Percentiles rank a stretch among this genome's conserved stretches.
These are phyloP conservation scores for sunflower (Helianthus annuus) DNA, from an alignment of 129 eudicot genomes.

Conservation along the genomic window DNA sequence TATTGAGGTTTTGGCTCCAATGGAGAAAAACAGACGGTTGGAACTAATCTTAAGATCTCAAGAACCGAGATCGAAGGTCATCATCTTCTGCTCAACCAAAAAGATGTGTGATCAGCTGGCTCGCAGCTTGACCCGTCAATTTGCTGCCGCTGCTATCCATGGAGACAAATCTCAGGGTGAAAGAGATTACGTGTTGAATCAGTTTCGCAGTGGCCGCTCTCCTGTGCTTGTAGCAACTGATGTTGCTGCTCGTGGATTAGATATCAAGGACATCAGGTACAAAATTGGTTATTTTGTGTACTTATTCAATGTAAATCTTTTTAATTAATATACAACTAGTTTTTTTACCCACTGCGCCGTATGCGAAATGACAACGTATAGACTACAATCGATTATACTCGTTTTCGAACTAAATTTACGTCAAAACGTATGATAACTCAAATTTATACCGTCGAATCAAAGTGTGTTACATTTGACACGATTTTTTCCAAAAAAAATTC, in stretches of 20 bases:
- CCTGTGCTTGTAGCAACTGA: conserved; percentile 96
- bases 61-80: conserved; percentile 85
- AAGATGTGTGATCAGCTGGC: conserved; percentile 94
- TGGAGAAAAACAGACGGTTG: conserved; percentile 80
- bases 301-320: too few species aligned
- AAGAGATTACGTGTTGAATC: conserved; percentile 81
- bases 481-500: too few species aligned
- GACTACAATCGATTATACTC: too few species aligned
- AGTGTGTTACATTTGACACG: too few species aligned
- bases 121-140: conserved; percentile 65
- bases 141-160: conserved; percentile 95
- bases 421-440: too few species aligned
- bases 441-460: too few species aligned
- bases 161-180: conserved; percentile 95
- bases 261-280: conserved; percentile 90
- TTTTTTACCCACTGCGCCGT: too few species aligned
- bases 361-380: too few species aligned
- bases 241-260: conserved; percentile 98
- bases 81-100: conserved; percentile 91
- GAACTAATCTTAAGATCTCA: conserved; percentile 90
- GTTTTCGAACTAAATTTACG: too few species aligned
- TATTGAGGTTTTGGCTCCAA: conserved; percentile 66
- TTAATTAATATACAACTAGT: too few species aligned
- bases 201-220: conserved; percentile 86
- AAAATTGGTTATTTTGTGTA: not conserved